These are phyloP conservation scores for Teunomyces pallodes DNA, from an alignment of 805 yeast genomes.

Conservation along the genomic window DNA sequence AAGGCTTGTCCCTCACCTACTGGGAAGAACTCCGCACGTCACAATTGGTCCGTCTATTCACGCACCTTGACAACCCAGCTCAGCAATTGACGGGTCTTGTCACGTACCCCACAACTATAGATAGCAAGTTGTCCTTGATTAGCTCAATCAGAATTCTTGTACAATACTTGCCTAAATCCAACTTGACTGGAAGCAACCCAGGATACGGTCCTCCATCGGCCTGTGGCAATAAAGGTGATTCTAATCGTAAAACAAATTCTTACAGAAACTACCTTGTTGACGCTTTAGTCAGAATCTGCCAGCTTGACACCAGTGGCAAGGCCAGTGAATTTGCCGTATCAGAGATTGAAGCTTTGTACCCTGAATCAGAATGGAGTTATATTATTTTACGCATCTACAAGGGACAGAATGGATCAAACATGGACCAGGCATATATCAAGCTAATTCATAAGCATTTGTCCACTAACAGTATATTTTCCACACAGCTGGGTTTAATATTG, in stretches of 20 bases:
- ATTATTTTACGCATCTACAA: constrained; percentile 24
- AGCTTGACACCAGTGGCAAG: constrained; percentile 31
- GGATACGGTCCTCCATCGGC: constrained; percentile 29
- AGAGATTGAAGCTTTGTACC: constrained; percentile 23
- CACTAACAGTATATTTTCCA: constrained; percentile 9
- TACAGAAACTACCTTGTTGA: constrained; percentile 55
- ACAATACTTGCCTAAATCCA: constrained; percentile 46
- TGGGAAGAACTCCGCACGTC: constrained; percentile 69
- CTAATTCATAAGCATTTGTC: constrained; percentile 19
- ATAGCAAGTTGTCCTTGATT: constrained; percentile 12
- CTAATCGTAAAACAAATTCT: constrained; percentile 22
- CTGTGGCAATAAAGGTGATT: constrained; percentile 24
- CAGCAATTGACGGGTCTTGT: constrained; percentile 60
- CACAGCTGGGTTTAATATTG: constrained; percentile 59
- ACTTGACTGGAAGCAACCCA: constrained; percentile 43
- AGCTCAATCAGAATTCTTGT: constrained; percentile 39
- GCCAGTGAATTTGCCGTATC: constrained; percentile 32
- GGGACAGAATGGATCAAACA: constrained; percentile 19
- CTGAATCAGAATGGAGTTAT: constrained; percentile 19
- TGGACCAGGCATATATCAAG: constrained; percentile 21
- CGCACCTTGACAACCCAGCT: constrained; percentile 52
- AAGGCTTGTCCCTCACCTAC: constrained; percentile 17
- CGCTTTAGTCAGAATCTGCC: constrained; percentile 45
- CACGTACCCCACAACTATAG: constrained; percentile 41
- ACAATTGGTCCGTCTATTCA: constrained; percentile 50